Percentiles rank a stretch among this genome's conserved stretches.
Evolutionary conservation across 2,329 filamentous ascomycete genomes (phyloP).

Genomic region (Mollisia scopiformis): DNA sequence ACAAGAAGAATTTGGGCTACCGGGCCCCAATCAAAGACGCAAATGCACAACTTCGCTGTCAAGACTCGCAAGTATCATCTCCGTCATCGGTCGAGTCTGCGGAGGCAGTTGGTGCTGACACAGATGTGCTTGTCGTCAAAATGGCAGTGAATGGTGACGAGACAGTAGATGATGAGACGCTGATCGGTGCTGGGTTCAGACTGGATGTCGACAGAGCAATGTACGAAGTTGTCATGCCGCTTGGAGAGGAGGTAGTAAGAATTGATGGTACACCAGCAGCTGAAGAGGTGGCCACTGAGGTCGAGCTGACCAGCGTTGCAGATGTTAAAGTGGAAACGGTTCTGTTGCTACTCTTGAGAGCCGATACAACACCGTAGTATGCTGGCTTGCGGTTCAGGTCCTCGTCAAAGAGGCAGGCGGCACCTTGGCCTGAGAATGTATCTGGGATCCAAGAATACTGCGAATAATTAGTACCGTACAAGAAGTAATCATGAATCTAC

Average conservation of each 20-base stretch:
- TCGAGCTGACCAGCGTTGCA: background rate
- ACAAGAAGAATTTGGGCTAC: background rate
- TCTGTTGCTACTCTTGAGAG: constrained; percentile 5
- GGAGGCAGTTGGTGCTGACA: background rate
- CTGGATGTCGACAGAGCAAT: background rate
- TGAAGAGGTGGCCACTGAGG: background rate
- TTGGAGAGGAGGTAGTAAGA: background rate
- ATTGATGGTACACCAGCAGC: background rate
- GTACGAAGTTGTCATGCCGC: constrained; percentile 5
- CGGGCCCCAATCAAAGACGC: background rate
- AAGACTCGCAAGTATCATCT: background rate
- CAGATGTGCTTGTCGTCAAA: background rate
- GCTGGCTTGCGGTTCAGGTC: constrained; percentile 16
- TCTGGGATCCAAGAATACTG: constrained; percentile 25
- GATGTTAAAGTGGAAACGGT: background rate
- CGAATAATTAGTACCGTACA: background rate
- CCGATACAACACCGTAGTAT: constrained; percentile 19
- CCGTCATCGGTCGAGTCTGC: background rate
- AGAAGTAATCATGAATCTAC: background rate
- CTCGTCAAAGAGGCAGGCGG: constrained; percentile 19
- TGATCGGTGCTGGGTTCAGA: background rate
- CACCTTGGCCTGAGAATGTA: constrained; percentile 19
- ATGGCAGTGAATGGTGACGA: background rate
- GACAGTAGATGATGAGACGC: background rate
- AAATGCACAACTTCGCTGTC: background rate